Evolutionary conservation across 257 asterid genomes (phyloP), one percentile per base, ranked within the genome.

Genomic region (Penstemon barbatus): DNA sequence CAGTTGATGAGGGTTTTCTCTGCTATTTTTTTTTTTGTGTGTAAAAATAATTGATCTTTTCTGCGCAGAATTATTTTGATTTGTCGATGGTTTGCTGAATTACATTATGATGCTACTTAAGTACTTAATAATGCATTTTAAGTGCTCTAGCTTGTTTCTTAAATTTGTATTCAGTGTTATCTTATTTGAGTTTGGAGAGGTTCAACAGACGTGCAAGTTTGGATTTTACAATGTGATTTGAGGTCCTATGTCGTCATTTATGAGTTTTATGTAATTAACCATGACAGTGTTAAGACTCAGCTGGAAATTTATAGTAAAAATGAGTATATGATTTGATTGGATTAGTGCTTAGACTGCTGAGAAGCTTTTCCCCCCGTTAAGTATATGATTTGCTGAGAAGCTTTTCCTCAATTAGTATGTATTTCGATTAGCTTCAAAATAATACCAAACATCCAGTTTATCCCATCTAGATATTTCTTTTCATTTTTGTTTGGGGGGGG

Each of bases 11-110:
- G 18, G 15, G 6, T 37, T 58, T 48, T n/a, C 15, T 46, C 45
- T 15, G 42, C 59, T 15, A 25, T 13, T 41, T 46, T 7, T n/a
- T 56, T 50, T 62, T 50, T 64, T 8, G 12, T 48, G 40, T 37
- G 56, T 25, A 44, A 19, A 36, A 70, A 55, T 45, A 36, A 70
- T 69, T 63, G 40, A 55, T 58, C 12, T 73, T 68, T 74, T 53
- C 45, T 8, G 67, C 9, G 45, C 55, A 25, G 18, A 52, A 11
- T 10, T 5, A 18, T 1, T 54, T 43, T 33, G 65, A 57, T 4
- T 33, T 19, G 58, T 51, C 63, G 51, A 48, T 7, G 42, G 41
- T 65, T 2, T 43, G 40, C 59, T 8, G 65, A 37, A 6, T 72
- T 58, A 48, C 69, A 8, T 68, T 15, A 25, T 58, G 69, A 50